Conservation (phyloP, 2,329 filamentous ascomycete genomes). For the Chaetomiaceae sp. region DNA sequence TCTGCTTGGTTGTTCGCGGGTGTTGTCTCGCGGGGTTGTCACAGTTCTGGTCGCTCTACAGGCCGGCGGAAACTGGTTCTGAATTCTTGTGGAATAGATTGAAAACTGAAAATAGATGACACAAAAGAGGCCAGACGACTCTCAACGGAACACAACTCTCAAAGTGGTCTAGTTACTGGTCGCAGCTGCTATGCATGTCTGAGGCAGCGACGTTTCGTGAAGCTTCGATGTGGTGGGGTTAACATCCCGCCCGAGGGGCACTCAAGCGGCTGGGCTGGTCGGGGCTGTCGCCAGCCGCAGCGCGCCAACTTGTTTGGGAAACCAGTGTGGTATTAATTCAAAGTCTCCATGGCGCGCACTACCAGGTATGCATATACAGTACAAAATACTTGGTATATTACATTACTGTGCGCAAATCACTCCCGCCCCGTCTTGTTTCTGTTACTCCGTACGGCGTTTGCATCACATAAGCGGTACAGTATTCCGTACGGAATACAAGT, state of each 20-base stretch:
- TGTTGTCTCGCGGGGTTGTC: background rate
- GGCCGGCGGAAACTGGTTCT: background rate
- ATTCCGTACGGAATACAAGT: too few relatives aligned
- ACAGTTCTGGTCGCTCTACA: background rate
- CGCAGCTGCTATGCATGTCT: background rate
- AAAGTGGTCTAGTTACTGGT: background rate
- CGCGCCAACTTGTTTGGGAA: background rate
- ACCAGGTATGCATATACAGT: too few relatives aligned
- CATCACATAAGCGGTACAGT: too few relatives aligned
- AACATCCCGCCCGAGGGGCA: conserved; percentile 4
- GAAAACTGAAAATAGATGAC: background rate
- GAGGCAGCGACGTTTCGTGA: conserved; percentile 24
- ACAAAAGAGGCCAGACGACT: background rate
- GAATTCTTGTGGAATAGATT: background rate
- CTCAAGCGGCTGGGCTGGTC: too few relatives aligned
- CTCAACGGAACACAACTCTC: background rate
- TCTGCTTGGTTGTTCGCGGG: background rate
- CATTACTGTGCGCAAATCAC: too few relatives aligned
- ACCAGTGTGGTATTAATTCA: background rate
- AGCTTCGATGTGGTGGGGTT: conserved; percentile 27
- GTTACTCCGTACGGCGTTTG: too few relatives aligned
- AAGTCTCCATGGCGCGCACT: too few relatives aligned
- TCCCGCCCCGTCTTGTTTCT: too few relatives aligned
- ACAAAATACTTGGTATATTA: too few relatives aligned
- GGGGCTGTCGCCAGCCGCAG: background rate